A percentile compares a stretch with the other conserved stretches of the same genome.
Conservation (phyloP, 305 asterid species). For the Fraxinus sp. region DNA sequence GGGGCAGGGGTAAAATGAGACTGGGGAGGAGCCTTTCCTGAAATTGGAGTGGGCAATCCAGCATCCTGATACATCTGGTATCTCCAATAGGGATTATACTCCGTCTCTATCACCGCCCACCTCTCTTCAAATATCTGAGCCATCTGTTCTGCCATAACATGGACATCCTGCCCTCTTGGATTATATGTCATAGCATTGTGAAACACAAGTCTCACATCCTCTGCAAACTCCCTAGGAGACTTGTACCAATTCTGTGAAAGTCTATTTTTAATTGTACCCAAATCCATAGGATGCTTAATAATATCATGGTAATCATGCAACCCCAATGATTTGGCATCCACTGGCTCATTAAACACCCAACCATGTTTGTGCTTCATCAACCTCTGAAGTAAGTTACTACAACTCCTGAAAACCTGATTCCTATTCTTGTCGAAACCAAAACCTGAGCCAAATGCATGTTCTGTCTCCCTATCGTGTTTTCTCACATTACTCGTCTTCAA, state of each 20-base stretch:
- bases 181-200: constrained; percentile 52
- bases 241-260: constrained; percentile 43
- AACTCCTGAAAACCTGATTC: constrained; percentile 35
- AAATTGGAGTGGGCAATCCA: constrained; percentile 38
- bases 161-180: constrained; percentile 53
- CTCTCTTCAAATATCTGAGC: constrained; percentile 44
- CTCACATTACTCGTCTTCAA: constrained; percentile 25
- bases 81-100: constrained; percentile 36
- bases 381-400: constrained; percentile 44
- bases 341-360: constrained; percentile 55
- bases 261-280: constrained; percentile 45
- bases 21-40: constrained; percentile 30
- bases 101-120: constrained; percentile 43
- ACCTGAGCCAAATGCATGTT: constrained; percentile 29
- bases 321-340: constrained; percentile 38
- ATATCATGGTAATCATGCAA: constrained; percentile 46
- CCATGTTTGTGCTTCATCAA: constrained; percentile 50
- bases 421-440: constrained; percentile 28
- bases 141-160: constrained; percentile 47
- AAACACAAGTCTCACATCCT: constrained; percentile 56
- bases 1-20: constrained; percentile 18
- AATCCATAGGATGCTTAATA: constrained; percentile 54
- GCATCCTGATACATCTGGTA: constrained; percentile 42
- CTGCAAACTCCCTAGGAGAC: constrained; percentile 46
- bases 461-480: constrained; percentile 30